phyloP scores from a whole-genome alignment of 805 yeast species.

The Yarrowia sp. region DNA sequence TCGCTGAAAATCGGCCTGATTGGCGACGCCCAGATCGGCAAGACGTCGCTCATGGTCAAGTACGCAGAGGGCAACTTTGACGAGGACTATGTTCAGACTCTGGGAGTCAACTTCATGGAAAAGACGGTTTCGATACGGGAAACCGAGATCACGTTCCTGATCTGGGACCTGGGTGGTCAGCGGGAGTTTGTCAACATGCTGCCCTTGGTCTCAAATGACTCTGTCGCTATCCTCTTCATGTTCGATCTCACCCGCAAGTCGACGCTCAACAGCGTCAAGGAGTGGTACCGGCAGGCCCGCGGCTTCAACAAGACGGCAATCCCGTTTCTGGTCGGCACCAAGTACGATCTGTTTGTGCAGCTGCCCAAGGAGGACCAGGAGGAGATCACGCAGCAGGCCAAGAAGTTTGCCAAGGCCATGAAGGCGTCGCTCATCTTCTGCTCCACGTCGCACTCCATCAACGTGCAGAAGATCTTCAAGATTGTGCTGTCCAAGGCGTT shows the following conservation, averaged over 20 bases:
- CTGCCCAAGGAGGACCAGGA: slow-evolving; percentile 80
- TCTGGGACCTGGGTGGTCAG: slow-evolving; percentile 97
- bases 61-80: slow-evolving; percentile 95
- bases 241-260: slow-evolving; percentile 88
- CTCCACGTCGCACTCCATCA: slow-evolving; percentile 90
- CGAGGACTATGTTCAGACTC: slow-evolving; percentile 89
- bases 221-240: slow-evolving; percentile 88
- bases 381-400: slow-evolving; percentile 81
- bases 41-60: slow-evolving; percentile 94
- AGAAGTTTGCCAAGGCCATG: slow-evolving; percentile 88
- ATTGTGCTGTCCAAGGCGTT: slow-evolving; percentile 89
- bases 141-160: slow-evolving; percentile 86
- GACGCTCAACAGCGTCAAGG: slow-evolving; percentile 85
- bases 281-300: slow-evolving; percentile 92
- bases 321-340: slow-evolving; percentile 91
- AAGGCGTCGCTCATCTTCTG: slow-evolving; percentile 83
- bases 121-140: slow-evolving; percentile 81
- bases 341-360: slow-evolving; percentile 85
- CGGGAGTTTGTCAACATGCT: slow-evolving; percentile 94
- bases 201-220: slow-evolving; percentile 88
- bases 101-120: slow-evolving; percentile 96
- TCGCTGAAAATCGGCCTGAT: slow-evolving; percentile 83
- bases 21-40: slow-evolving; percentile 96
- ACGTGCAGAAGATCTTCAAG: slow-evolving; percentile 92
- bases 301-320: slow-evolving; percentile 90